Base-by-base conservation (phyloP, 2,329 filamentous ascomycete species). In the Aspergillus cejpii region DNA sequence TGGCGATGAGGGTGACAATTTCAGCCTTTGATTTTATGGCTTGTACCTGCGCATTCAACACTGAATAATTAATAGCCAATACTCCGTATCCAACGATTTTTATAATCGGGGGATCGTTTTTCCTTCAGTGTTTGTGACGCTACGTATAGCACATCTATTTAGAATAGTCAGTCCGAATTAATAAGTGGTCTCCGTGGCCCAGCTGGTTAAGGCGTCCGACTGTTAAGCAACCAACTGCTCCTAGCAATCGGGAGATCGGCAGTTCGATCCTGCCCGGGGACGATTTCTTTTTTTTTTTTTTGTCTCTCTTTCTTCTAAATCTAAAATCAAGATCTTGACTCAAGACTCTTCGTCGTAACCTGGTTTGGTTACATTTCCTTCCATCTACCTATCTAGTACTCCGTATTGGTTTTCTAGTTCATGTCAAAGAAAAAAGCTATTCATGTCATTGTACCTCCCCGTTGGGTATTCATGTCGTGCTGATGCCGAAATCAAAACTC, bases 401-500 rank as follows among this genome's bases (percentile, higher is more conserved):
- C n/a, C n/a, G n/a, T n/a, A n/a, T n/a, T n/a, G n/a, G n/a, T n/a
- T n/a, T n/a, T 54, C 46, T 55, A 49, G 51, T 49, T 44, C 44
- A 45, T 43, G 29, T 40, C 15, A 28, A n/a, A 42, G 12, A 38
- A 43, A 37, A 44, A 38, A 14, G 48, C 23, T 41, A 39, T 31
- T 42, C 29, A 17, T 38, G 36, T 48, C 49, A 48, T 51, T 45
- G 47, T 48, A 51, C 48, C 49, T 41, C 41, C 45, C 47, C n/a
- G 27, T 33, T 43, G 60, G 56, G 56, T 64, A 59, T 60, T 53
- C 56, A 41, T 52, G 48, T 49, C 48, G 45, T 52, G 46, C 49
- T 59, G 40, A 39, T 41, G 56, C 57, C 34, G 43, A 45, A 52
- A 49, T 43, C 44, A 44, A 51, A 63, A 63, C 60, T 56, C 62